Percentiles rank a stretch among this genome's conserved stretches.
Evolutionary conservation across 805 yeast species (phyloP).

Genomic region (Kodamaea restingae): DNA sequence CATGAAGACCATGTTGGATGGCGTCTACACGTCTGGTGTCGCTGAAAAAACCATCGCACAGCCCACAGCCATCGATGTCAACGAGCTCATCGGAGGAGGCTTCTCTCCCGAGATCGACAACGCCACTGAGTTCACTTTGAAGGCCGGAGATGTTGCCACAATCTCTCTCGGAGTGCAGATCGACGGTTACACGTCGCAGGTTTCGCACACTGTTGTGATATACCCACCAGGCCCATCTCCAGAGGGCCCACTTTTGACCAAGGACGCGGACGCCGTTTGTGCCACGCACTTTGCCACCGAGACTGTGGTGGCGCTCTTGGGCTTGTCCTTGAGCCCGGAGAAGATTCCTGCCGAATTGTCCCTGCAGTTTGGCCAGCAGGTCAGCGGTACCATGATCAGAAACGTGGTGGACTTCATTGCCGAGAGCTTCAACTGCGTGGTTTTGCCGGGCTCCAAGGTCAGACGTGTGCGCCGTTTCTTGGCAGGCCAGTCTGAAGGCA

Average conservation of each 20-base stretch:
- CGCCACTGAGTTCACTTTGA: slow-evolving; percentile 42
- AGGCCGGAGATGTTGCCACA: slow-evolving; percentile 82
- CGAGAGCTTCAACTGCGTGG: slow-evolving; percentile 72
- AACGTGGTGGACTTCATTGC: slow-evolving; percentile 82
- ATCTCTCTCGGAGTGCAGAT: slow-evolving; percentile 85
- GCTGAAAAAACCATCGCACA: slow-evolving; percentile 88
- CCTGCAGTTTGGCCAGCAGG: slow-evolving; percentile 29
- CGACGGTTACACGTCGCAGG: slow-evolving; percentile 90
- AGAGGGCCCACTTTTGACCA: slow-evolving; percentile 76
- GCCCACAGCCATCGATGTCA: slow-evolving; percentile 87
- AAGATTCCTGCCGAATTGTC: slow-evolving; percentile 57
- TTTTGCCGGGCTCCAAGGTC: slow-evolving; percentile 89
- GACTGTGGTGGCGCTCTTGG: slow-evolving; percentile 73
- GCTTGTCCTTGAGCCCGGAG: slow-evolving; percentile 70
- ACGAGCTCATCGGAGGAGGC: slow-evolving; percentile 64
- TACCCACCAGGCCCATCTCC: slow-evolving; percentile 65
- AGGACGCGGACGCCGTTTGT: slow-evolving; percentile 82
- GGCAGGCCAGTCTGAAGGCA: slow-evolving; percentile 92
- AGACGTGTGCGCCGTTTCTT: slow-evolving; percentile 89
- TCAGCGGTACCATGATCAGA: slow-evolving; percentile 72
- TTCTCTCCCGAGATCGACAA: slow-evolving; percentile 85
- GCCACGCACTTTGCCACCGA: slow-evolving; percentile 90
- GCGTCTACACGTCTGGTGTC: slow-evolving; percentile 56
- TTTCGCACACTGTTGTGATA: slow-evolving; percentile 82
- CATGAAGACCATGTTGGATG: slow-evolving; percentile 54